phyloP scores from a whole-genome alignment of 331 rosid genomes.

The Quercus tomentella region DNA sequence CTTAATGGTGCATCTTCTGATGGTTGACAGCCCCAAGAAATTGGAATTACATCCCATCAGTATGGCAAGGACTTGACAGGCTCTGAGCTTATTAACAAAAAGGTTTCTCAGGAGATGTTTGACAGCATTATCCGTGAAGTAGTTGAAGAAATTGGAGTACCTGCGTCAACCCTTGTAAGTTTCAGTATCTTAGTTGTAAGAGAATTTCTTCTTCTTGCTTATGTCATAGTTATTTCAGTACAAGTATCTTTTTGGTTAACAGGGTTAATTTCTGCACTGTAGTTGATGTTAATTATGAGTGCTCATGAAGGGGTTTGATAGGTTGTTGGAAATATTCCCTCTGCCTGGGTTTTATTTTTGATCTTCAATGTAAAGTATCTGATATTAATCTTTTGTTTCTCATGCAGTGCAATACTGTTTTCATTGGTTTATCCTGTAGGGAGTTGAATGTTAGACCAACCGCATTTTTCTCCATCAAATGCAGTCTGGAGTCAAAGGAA shows the following conservation, averaged over 20 bases:
- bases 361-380: constrained; percentile 7
- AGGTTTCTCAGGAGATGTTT: constrained; percentile 80
- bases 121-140: constrained; percentile 91
- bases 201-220: neutral
- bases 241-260: neutral
- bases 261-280: neutral
- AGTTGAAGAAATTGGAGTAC: constrained; percentile 95
- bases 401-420: constrained; percentile 54
- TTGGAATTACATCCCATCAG: constrained; percentile 56
- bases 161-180: constrained; percentile 79
- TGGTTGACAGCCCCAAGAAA: constrained; percentile 78
- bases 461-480: constrained; percentile 81
- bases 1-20: constrained; percentile 15
- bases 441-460: constrained; percentile 74
- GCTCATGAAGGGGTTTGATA: neutral
- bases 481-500: constrained; percentile 64
- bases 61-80: constrained; percentile 37
- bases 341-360: neutral
- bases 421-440: constrained; percentile 79
- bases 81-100: constrained; percentile 24
- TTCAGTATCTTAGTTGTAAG: neutral
- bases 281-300: neutral
- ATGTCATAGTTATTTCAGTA: neutral
- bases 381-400: constrained; percentile 23
- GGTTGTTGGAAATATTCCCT: neutral